Base-by-base conservation (phyloP, 1,284 basidiomycete species). In the Malassezia sympodialis region DNA sequence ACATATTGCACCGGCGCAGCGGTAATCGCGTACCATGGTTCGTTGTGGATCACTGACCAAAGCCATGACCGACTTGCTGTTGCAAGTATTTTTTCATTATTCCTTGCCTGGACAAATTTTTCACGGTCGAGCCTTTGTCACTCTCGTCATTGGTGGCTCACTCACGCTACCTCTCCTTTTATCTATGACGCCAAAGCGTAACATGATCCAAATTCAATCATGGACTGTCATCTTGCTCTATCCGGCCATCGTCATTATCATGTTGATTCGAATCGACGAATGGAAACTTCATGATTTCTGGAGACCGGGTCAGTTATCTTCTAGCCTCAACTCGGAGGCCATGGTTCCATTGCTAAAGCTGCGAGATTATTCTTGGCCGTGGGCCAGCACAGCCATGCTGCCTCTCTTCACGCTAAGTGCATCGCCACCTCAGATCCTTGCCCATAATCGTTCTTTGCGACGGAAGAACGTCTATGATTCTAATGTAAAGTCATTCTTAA, bases 51-150 rank as follows among this genome's bases (percentile, higher is more conserved):
- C 27, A 12, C 35, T 50, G 7, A 43, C 31, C 14, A 23, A 42
- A 49, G 67, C 69, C 5, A 58, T 72, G 24, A 67, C 68, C 2
- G 68, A 73, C 51, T 53, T 72, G 32, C 56, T 73, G 0, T 55
- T 72, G 8, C 71, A 72, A 31, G 65, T 72, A 21, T 66, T 67
- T 23, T 65, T 71, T 51, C 63, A 72, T 60, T 73, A 73, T 37
- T 57, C 62, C 1, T 59, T 57, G 11, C 60, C 58, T 3, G 68
- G 68, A 6, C 54, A 65, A 8, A 55, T 63, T n/a, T 57, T 70
- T 19, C 68, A 72, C 35, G 66, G 68, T 37, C 60, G 71, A 7
- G 65, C 62, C 8, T 66, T 72, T 37, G 66, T 72, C 27, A 73
- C 71, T 0, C 49, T 72, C 17, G 63, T 66, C 8, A 55, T 72